Percentiles rank a stretch among this genome's conserved stretches.
phyloP scores from a whole-genome alignment of 352 stramenopile genomes.

The Bremia lactucae region DNA sequence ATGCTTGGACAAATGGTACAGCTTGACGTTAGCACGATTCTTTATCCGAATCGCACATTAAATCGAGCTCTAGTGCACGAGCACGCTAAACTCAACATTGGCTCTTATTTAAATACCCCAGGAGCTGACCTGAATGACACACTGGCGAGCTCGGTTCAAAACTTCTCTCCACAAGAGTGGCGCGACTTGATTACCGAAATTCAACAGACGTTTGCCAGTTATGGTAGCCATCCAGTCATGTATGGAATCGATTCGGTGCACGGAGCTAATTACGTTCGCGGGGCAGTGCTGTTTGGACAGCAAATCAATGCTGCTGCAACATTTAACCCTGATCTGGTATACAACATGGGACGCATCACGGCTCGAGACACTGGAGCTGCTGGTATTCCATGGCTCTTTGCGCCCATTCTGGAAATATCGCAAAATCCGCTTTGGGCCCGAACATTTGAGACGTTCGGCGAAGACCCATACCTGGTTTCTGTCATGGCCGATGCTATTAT shows the following conservation, averaged over 20 bases:
- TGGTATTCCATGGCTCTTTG: conserved; percentile 84
- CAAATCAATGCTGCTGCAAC: conserved; percentile 81
- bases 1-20: conserved; percentile 88
- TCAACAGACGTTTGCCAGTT: conserved; percentile 58
- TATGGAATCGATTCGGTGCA: conserved; percentile 87
- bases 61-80: conserved; percentile 50
- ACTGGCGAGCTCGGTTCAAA: conserved; percentile 15
- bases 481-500: conserved; percentile 29
- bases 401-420: conserved; percentile 69
- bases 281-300: conserved; percentile 73
- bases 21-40: conserved; percentile 76
- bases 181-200: conserved; percentile 59
- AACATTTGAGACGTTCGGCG: conserved; percentile 88
- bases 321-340: conserved; percentile 74
- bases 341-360: conserved; percentile 49
- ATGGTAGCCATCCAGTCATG: conserved; percentile 52
- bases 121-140: conserved; percentile 18
- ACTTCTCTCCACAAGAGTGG: conserved; percentile 66
- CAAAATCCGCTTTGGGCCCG: conserved; percentile 80
- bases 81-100: conserved; percentile 73
- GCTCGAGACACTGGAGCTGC: conserved; percentile 73
- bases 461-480: conserved; percentile 48
- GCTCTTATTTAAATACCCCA: conserved; percentile 84
- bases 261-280: conserved; percentile 75
- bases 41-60: conserved; percentile 50